Percentiles rank a stretch among this genome's conserved stretches.
Evolutionary conservation across 2,329 filamentous ascomycete species (phyloP).

Genomic region (Salinomyces thailandicus): DNA sequence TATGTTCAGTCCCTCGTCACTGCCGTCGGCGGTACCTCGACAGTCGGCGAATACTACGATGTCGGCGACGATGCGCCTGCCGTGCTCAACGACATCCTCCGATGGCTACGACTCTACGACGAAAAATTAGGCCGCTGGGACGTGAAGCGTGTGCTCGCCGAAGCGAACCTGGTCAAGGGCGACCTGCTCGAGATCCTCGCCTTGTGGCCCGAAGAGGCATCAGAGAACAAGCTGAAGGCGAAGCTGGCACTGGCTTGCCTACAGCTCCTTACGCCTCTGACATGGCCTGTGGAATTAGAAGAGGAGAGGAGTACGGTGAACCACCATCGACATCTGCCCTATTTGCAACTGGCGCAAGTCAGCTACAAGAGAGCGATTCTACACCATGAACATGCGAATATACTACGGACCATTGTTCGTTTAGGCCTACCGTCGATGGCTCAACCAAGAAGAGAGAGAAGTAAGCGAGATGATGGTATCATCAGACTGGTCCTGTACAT

Average conservation of each 20-base stretch:
- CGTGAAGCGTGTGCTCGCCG: constrained; percentile 82
- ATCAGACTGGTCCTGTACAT: constrained; percentile 86
- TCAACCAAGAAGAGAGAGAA: constrained; percentile 62
- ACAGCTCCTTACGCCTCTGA: constrained; percentile 83
- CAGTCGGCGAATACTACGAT: constrained; percentile 49
- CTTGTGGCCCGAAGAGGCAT: constrained; percentile 62
- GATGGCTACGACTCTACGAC: constrained; percentile 70
- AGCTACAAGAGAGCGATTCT: constrained; percentile 83
- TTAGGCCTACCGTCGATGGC: constrained; percentile 81
- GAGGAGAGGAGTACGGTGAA: constrained; percentile 78
- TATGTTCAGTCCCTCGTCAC: constrained; percentile 90
- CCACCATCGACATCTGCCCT: constrained; percentile 82
- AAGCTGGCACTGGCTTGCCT: constrained; percentile 75
- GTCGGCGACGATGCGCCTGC: constrained; percentile 89
- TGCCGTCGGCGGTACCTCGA: constrained; percentile 49
- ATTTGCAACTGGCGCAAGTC: constrained; percentile 77
- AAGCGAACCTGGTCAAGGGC: constrained; percentile 82
- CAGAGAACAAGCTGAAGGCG: constrained; percentile 64
- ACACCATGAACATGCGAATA: constrained; percentile 65
- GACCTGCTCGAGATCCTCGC: constrained; percentile 85
- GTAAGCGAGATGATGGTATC: constrained; percentile 74
- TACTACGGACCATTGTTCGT: constrained; percentile 71
- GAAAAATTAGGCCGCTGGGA: constrained; percentile 90
- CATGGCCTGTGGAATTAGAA: constrained; percentile 81
- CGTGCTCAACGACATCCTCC: constrained; percentile 83